Evolutionary conservation across 768 basidiomycete genomes (phyloP).

Genomic region (Podaxis sp.): DNA sequence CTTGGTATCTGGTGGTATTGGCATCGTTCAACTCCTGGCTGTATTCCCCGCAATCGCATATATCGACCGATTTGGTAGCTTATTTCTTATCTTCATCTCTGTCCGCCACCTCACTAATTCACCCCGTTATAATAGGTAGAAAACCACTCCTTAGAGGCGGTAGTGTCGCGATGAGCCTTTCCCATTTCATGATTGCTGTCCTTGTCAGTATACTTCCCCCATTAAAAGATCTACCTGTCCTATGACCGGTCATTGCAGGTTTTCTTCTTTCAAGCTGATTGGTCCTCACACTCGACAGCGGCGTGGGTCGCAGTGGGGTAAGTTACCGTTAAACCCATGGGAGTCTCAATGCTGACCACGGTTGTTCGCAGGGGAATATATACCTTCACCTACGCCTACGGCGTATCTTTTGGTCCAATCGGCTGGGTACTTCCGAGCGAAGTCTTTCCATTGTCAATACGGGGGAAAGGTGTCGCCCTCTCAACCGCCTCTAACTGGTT

Average conservation of each 20-base stretch:
- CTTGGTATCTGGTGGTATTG: conserved; percentile 75
- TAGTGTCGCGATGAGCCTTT: conserved; percentile 57
- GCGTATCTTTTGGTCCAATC: conserved; percentile 74
- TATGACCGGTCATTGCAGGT: conserved; percentile 21
- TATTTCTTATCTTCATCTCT: conserved; percentile 13
- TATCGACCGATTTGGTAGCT: conserved; percentile 63
- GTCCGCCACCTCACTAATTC: background rate
- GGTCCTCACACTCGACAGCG: conserved; percentile 53
- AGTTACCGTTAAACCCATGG: conserved; percentile 18
- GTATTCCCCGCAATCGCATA: conserved; percentile 71
- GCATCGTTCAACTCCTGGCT: conserved; percentile 74
- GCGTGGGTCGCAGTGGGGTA: conserved; percentile 73
- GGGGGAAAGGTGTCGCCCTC: conserved; percentile 80
- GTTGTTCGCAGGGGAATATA: conserved; percentile 49
- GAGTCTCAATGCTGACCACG: background rate
- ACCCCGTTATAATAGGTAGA: conserved; percentile 40
- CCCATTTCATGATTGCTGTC: conserved; percentile 64
- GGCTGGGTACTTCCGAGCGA: conserved; percentile 85
- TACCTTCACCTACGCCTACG: conserved; percentile 74
- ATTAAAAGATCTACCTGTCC: too few relatives aligned
- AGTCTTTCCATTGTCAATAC: conserved; percentile 75
- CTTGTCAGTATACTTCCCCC: conserved; percentile 39
- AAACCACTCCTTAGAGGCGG: conserved; percentile 66
- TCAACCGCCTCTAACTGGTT: conserved; percentile 86
- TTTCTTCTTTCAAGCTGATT: conserved; percentile 47